Conservation (phyloP, 2,329 filamentous ascomycete species). For the Thielaviopsis punctulata region DNA sequence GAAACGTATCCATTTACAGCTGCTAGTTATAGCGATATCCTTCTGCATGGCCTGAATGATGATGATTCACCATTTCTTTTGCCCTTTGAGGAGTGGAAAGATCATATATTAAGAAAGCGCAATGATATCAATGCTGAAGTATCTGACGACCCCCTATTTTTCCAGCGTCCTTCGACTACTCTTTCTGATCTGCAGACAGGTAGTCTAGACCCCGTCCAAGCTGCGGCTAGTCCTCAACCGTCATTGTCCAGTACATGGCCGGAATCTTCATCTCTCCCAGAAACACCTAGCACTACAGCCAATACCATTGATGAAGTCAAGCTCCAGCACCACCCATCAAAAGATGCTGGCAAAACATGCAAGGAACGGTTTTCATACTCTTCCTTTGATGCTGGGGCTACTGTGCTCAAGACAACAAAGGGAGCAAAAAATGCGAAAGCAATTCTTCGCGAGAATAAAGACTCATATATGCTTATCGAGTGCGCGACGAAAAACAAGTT, state of each 20-base stretch:
- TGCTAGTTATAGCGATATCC: background rate
- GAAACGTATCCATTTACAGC: background rate
- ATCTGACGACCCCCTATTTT: background rate
- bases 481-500: slow-evolving; percentile 81
- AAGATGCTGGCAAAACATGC: slow-evolving; percentile 91
- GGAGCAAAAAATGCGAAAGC: slow-evolving; percentile 78
- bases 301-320: slow-evolving; percentile 1
- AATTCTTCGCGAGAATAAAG: slow-evolving; percentile 89
- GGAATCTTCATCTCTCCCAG: background rate
- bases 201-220: background rate
- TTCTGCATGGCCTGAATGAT: background rate
- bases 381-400: slow-evolving; percentile 92
- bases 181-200: background rate
- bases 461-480: slow-evolving; percentile 93
- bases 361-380: slow-evolving; percentile 97
- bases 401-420: slow-evolving; percentile 73
- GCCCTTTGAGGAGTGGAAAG: slow-evolving; percentile 11
- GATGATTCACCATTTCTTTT: background rate
- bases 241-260: background rate
- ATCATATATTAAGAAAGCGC: slow-evolving; percentile 5
- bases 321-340: slow-evolving; percentile 43
- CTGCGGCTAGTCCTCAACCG: background rate
- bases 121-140: background rate
- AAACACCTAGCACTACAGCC: background rate
- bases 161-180: background rate